phyloP scores from a whole-genome alignment of 202 grass and related monocot genomes.

The Setaria italica region DNA sequence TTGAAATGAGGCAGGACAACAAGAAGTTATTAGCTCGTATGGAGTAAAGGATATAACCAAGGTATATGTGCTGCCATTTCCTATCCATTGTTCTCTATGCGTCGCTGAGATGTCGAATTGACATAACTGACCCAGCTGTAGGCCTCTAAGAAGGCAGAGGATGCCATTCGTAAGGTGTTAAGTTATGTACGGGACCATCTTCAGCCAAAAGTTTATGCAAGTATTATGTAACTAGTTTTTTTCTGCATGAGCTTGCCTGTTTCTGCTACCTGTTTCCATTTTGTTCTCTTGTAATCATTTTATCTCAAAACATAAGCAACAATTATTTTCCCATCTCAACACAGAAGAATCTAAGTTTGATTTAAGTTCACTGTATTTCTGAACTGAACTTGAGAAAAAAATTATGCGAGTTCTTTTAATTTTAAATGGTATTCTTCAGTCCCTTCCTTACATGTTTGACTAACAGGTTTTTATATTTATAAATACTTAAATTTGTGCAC shows the following conservation, averaged over 20 bases:
- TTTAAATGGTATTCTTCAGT: neutral
- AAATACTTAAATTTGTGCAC: neutral
- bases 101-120: neutral
- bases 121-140: neutral
- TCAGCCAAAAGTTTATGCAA: no score
- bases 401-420: no score
- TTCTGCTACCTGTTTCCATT: neutral
- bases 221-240: neutral
- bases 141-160: neutral
- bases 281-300: neutral
- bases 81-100: neutral
- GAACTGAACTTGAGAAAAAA: no score
- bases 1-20: neutral
- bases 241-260: neutral
- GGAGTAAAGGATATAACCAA: neutral
- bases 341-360: no score
- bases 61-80: constrained; percentile 1
- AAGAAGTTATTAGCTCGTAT: neutral
- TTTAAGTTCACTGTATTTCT: no score
- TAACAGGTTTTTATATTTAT: neutral
- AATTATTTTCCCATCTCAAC: neutral
- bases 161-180: neutral
- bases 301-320: neutral
- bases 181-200: no score
- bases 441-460: neutral